Conservation (phyloP, 2,329 filamentous ascomycete species). For the Bertia moriformis region DNA sequence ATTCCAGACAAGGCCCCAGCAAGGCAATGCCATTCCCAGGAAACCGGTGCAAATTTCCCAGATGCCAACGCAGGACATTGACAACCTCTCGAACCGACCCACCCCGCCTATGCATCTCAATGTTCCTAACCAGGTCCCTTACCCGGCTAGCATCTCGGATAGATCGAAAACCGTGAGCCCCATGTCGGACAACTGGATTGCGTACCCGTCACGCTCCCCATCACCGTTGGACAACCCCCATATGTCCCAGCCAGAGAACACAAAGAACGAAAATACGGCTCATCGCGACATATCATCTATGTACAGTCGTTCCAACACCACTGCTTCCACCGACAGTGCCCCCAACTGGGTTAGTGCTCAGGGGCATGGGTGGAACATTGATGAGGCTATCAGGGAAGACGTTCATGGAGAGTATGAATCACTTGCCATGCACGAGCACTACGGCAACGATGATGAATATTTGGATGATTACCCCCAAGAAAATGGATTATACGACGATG, state of each 20-base stretch:
- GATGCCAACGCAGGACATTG: background rate
- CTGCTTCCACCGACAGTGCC: background rate
- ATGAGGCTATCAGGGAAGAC: background rate
- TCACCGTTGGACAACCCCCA: too few relatives aligned
- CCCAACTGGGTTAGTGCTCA: background rate
- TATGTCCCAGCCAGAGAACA: background rate
- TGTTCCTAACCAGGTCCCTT: background rate
- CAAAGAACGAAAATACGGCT: background rate
- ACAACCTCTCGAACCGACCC: background rate
- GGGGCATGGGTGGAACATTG: background rate
- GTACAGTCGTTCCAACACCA: background rate
- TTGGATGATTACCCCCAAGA: background rate
- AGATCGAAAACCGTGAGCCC: background rate
- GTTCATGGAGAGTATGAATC: background rate
- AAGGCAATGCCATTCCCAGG: background rate
- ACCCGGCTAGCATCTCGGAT: background rate
- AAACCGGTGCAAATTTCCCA: background rate
- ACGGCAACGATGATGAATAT: background rate
- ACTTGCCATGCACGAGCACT: background rate
- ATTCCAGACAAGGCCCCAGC: background rate
- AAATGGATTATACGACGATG: background rate
- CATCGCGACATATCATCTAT: background rate
- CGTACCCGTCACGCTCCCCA: background rate
- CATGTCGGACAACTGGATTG: background rate
- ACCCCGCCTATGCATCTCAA: too few relatives aligned